Base-by-base conservation (phyloP, 345 rosid species). In the Euphorbia peplus region DNA sequence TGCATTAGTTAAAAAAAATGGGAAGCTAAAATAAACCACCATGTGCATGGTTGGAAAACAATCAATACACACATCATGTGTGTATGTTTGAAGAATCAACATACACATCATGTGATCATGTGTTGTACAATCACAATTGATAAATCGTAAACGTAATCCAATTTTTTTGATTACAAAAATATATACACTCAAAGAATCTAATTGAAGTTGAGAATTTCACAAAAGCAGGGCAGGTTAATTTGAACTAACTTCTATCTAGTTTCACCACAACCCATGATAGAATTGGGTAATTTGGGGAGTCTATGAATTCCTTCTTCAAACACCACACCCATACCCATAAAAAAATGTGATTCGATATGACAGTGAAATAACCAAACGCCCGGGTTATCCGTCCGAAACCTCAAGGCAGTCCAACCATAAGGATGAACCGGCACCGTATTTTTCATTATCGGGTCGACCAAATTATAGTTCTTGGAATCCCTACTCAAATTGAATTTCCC, bases 331-430 rank as follows among this genome's bases (percentile, higher is more conserved):
- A 87, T 88, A 0, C 95, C 98, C 93, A 88, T 81, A 48, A 60
- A 83, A 22, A 86, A 79, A 63, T 88, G 95, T 0, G 96, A 80
- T 47, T 88, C 95, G 4, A 90, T 82, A 58, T 92, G 96, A 70
- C 95, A 90, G 52, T 88, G 95, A 39, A 90, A 88, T 9, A 84
- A 64, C 89, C 96, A 88, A 4, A 75, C 89, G 8, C 92, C 95
- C 0, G 91, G 90, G 21, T 92, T 92, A 70, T 92, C 81, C 0
- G 89, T 81, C 56, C 47, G 62, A 50, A 88, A 92, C 55, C 90
- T 62, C 76, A 88, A 65, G n/a, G 91, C 92, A 0, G 92, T 88
- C 95, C 95, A 90, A 0, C 95, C 88, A 26, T 68, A 86, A 8
- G 89, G 88, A 65, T 86, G 95, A 0, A 92, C 79, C 0, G 90